Evolutionary conservation across 495 filamentous ascomycete species (phyloP), one percentile per base, ranked within the genome.

Genomic region (Penicillium chermesinum): DNA sequence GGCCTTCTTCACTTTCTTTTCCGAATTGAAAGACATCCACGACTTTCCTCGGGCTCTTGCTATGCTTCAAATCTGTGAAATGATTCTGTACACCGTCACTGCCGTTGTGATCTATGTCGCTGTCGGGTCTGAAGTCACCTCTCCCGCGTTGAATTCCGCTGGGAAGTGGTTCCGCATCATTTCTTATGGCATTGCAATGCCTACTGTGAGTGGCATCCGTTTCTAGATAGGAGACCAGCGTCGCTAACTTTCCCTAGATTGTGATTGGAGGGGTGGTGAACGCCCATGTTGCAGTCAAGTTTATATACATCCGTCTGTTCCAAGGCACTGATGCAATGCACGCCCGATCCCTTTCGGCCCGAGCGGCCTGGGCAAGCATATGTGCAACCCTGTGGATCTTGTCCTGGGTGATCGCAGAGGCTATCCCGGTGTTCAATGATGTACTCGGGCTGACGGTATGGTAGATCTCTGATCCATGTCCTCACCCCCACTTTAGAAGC

Each of bases 131-230:
- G 64, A 68, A n/a, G 83, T 90, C 45, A 53, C 64, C 20, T 81
- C 82, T 0, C 87, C 87, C 1, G 85, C 85, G 9, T 73, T 90
- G 1, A 72, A 80, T 15, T 82, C 83, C 0, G 79, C 80, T 7
- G 72, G 76, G 7, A 54, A 58, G 2, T 30, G 77, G 0, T 60
- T 88, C 3, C 76, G 80, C 43, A 85, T 85, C 59, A 62, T 89
- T 37, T 81, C 85, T 2, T 89, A 82, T 54, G 84, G 83, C 5
- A 67, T 89, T 46, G 86, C 85, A 14, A 63, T 85, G 10, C 87
- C 87, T 21, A 55, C 53, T 68, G 53, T 74, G 75, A 17, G 80
- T 60, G 74, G n/a, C n/a, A 7, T 7, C 25, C 5, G 10, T 30
- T 30, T 30, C 25, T 10, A 30, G 25, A 4, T 30, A 10, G 38